Evolutionary conservation across 129 eudicot species (phyloP).

Genomic region (Ambrosia trifida): DNA sequence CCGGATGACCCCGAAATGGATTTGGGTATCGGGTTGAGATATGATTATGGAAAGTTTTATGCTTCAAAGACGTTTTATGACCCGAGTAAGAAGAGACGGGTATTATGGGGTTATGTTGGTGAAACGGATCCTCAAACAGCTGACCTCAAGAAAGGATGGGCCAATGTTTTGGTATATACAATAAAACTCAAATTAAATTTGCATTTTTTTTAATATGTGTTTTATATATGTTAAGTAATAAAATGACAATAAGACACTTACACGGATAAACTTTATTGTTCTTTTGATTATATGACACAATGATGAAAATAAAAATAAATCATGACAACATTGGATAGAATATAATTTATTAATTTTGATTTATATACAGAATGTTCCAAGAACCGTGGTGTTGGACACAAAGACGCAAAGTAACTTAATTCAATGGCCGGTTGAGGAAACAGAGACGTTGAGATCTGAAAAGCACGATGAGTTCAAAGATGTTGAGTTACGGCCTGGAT

Average conservation of each 20-base stretch:
- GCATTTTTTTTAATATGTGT: not conserved
- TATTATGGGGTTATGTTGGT: constrained; percentile 74
- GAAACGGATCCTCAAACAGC: constrained; percentile 51
- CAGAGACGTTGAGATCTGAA: constrained; percentile 34
- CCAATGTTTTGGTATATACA: constrained; percentile 59
- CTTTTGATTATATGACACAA: no score
- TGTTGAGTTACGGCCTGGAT: constrained; percentile 38
- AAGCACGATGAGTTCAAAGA: constrained; percentile 15
- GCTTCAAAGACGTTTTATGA: constrained; percentile 86
- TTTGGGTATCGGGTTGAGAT: constrained; percentile 72
- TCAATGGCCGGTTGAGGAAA: constrained; percentile 63
- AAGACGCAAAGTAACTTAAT: constrained; percentile 47
- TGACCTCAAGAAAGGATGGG: constrained; percentile 72
- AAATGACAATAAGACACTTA: no score
- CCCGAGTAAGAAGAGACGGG: constrained; percentile 54
- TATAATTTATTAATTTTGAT: not conserved
- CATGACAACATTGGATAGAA: no score
- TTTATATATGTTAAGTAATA: not conserved
- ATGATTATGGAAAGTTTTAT: constrained; percentile 72
- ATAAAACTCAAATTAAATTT: not conserved
- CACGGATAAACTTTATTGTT: no score
- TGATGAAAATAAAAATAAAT: no score
- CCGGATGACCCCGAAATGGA: constrained; percentile 79
- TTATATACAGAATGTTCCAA: constrained; percentile 46
- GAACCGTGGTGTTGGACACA: constrained; percentile 43